These are phyloP conservation scores for Chenopodium album DNA, from an alignment of 148 eudicot genomes.

Conservation along the genomic window DNA sequence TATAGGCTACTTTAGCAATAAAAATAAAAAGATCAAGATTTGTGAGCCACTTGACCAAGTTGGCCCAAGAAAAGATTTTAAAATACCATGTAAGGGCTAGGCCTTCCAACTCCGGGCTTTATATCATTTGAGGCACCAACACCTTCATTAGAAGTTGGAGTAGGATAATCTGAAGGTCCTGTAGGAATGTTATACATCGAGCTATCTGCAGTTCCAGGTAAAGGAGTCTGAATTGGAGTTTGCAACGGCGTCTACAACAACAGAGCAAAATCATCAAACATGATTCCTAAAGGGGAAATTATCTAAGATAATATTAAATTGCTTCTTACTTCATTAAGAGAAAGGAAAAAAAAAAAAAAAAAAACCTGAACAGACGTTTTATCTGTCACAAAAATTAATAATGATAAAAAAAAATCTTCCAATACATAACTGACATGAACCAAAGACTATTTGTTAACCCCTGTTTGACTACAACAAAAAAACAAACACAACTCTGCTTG, in stretches of 20 bases:
- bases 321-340: not conserved
- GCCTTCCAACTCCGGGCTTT: constrained; percentile 70
- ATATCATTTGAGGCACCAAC: constrained; percentile 38
- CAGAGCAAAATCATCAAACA: not conserved
- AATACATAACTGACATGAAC: not conserved
- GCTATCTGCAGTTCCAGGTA: constrained; percentile 77
- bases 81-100: constrained; percentile 79
- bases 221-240: constrained; percentile 84
- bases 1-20: not conserved
- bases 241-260: constrained; percentile 63
- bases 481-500: not conserved
- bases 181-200: constrained; percentile 78
- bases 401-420: not conserved
- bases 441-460: not conserved
- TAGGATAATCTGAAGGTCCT: constrained; percentile 66
- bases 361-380: not conserved
- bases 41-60: not conserved
- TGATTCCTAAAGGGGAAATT: not conserved
- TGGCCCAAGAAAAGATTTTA: not conserved
- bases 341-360: not conserved
- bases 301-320: not conserved
- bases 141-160: constrained; percentile 45
- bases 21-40: not conserved
- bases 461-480: not conserved
- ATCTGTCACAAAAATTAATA: not conserved